phyloP scores from a whole-genome alignment of 164 flowering plant species.

The Magnolia kwangsiensis region DNA sequence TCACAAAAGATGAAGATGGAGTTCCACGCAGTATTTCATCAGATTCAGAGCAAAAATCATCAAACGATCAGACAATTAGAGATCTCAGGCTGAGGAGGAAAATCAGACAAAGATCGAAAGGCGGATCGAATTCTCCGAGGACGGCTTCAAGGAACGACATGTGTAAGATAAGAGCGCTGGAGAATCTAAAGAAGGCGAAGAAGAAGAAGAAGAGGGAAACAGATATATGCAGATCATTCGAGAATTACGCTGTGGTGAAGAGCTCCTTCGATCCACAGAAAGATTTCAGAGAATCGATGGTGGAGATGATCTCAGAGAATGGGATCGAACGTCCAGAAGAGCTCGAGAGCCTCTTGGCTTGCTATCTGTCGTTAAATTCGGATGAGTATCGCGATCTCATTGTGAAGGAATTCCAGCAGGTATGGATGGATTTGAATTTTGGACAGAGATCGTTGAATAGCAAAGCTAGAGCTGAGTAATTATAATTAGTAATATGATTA shows the following conservation, averaged over 20 bases:
- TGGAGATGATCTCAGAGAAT: conserved; percentile 79
- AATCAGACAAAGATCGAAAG: conserved; percentile 26
- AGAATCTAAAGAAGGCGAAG: conserved; percentile 54
- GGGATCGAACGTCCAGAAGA: conserved; percentile 48
- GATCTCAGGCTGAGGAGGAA: conserved; percentile 12
- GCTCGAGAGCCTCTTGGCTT: conserved; percentile 76
- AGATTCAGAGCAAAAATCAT: background rate
- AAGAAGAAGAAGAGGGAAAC: conserved; percentile 25
- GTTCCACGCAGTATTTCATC: conserved; percentile 10
- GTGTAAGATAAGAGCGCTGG: conserved; percentile 61
- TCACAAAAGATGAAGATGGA: background rate
- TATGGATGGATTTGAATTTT: conserved; percentile 63
- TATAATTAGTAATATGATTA: too few relatives aligned
- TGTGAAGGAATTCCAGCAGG: conserved; percentile 68
- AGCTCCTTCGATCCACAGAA: conserved; percentile 54
- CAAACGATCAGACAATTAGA: conserved; percentile 25
- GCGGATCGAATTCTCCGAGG: conserved; percentile 42
- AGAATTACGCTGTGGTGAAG: conserved; percentile 68
- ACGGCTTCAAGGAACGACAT: conserved; percentile 42
- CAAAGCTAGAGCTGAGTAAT: background rate
- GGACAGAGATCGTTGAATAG: conserved; percentile 21
- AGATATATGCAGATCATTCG: conserved; percentile 25
- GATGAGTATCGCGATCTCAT: conserved; percentile 76
- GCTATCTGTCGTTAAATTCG: conserved; percentile 70
- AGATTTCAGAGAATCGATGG: conserved; percentile 87